Base-by-base conservation (phyloP, 1,284 basidiomycete genomes). In the Melampsora occidentalis region DNA sequence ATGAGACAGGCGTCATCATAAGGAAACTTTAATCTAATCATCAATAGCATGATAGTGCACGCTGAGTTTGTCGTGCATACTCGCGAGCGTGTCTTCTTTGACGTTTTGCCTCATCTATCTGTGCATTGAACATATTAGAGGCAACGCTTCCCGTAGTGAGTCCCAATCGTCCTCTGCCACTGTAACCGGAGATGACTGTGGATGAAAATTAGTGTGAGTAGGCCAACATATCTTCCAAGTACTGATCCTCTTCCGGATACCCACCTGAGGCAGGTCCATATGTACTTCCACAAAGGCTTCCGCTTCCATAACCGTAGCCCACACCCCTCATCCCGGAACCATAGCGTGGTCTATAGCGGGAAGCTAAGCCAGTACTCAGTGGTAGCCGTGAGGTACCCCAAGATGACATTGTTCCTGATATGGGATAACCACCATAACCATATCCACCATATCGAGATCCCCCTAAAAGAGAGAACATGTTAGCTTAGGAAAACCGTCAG, bases 341-440 rank as follows among this genome's bases (percentile, higher is more conserved):
- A 66, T 66, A 73, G 42, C 49, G 48, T 20, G 71, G 64, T 51
- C 63, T 66, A 67, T 33, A 73, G 46, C 71, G 46, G 57, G 71
- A 73, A 22, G 42, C 53, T 33, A 73, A 42, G 31, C 46, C 35
- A 39, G 48, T 28, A 33, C 63, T 66, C 22, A 73, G 39, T 33
- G 71, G 71, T 51, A 73, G 49, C n/a, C 71, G 71, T 25, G 63
- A 73, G 9, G 71, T 49, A 25, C 35, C 16, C 71, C 71, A 73
- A 66, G 63, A 49, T 42, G 63, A 51, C 28, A 73, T 66, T 10
- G 18, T 46, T 39, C 42, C 28, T 57, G 53, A 57, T n/a, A 22
- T 22, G 39, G 71, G 64, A 49, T 57, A 67, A 39, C 63, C 64
- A 22, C 53, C 64, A 67, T 66, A 73, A 9, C 63, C 71, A 22